Base-by-base conservation (phyloP, 2,329 filamentous ascomycete species). In the Fusarium continuum region DNA sequence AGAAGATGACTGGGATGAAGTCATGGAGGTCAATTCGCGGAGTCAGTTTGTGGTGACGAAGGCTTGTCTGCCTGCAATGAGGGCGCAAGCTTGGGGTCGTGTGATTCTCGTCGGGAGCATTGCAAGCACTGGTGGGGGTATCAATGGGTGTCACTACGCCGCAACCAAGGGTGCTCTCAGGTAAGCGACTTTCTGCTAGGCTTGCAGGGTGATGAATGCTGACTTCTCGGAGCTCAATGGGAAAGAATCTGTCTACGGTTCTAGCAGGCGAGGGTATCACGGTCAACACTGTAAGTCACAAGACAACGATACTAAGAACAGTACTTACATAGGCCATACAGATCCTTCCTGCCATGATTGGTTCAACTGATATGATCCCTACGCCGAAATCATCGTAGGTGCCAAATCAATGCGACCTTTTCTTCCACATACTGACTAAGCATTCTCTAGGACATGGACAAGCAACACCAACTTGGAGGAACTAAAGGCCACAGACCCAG, bases 331-430 rank as follows among this genome's bases (percentile, higher is more conserved):
- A 0, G 9, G 0, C 17, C 23, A 4, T 2, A 0, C 0, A 55
- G 74, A 72, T 76, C 2, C 58, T 72, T 2, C 74, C 74, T 0
- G 74, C 74, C 2, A 76, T 76, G 74, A 76, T 76, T 22, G 74
- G 73, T 0, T 66, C 70, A 11, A 76, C 74, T 6, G 74, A 73
- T 16, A 75, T 76, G 74, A 76, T 76, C 10, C 72, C 74, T 2
- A 69, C 70, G 0, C 74, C 75, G 2, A 72, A 73, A 14, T 68
- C 70, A 35, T 72, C 45, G 74, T 76, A 47, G 34, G 32, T 41
- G 16, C 25, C 4, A 22, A 6, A n/a, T 8, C 7, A 5, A 5
- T 14, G 3, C 3, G 1, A 8, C 1, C 4, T 8, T 25, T 2
- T 9, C 3, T 4, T 29, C n/a, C 5, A n/a, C 2, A 28, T 17